These are phyloP conservation scores for Phytophthora rubi DNA, from an alignment of 352 stramenopile species.

Conservation along the genomic window DNA sequence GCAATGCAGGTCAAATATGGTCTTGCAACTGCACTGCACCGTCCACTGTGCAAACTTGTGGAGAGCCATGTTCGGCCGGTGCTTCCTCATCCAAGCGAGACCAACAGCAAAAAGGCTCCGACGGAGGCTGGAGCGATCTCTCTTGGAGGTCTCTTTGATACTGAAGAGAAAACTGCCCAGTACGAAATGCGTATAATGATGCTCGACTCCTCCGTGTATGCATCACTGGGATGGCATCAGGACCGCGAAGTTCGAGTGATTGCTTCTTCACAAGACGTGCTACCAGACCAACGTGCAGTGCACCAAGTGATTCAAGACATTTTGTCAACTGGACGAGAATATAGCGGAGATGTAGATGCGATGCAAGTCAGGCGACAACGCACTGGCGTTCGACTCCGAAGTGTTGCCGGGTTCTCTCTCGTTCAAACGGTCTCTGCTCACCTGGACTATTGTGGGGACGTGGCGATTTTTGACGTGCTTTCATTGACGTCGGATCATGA, in stretches of 20 bases:
- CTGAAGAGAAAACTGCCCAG: not conserved
- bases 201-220: conserved; percentile 2
- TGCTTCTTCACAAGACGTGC: not conserved
- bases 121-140: conserved; percentile 18
- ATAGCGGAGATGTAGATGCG: not conserved
- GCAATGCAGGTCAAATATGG: conserved; percentile 36
- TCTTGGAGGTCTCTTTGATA: conserved; percentile 23
- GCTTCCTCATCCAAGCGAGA: conserved; percentile 22
- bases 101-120: conserved; percentile 15
- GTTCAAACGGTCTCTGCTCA: conserved; percentile 17
- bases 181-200: conserved; percentile 17
- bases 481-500: conserved; percentile 4
- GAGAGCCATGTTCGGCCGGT: conserved; percentile 23
- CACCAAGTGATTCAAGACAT: conserved; percentile 14
- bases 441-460: conserved; percentile 18
- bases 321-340: conserved; percentile 1
- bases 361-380: conserved; percentile 19
- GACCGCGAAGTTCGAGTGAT: conserved; percentile 24
- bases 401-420: conserved; percentile 13
- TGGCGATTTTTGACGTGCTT: conserved; percentile 15
- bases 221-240: conserved; percentile 6
- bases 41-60: conserved; percentile 38
- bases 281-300: conserved; percentile 18
- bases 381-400: conserved; percentile 14
- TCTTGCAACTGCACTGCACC: conserved; percentile 21